A percentile compares a stretch with the other conserved stretches of the same genome.
phyloP scores from a whole-genome alignment of 2,329 filamentous ascomycete genomes.

The Dactylellina leptospora region DNA sequence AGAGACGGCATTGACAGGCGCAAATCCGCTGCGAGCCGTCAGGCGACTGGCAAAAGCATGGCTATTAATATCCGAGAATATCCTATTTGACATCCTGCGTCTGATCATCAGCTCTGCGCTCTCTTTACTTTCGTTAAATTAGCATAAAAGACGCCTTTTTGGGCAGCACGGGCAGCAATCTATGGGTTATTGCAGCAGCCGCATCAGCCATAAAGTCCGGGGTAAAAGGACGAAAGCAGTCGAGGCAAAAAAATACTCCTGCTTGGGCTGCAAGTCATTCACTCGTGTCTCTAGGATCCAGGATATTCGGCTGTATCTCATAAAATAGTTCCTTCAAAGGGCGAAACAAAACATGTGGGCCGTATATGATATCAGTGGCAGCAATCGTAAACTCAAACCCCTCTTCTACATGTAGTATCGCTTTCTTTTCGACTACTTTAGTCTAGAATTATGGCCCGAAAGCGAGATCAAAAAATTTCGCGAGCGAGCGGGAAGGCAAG shows the following conservation, averaged over 20 bases:
- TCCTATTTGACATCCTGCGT: neutral
- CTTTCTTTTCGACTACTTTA: neutral
- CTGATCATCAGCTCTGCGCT: neutral
- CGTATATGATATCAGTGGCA: conserved; percentile 15
- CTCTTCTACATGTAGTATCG: neutral
- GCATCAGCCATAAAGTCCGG: conserved; percentile 41
- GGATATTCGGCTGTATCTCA: conserved; percentile 28
- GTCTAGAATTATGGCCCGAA: conserved; percentile 8
- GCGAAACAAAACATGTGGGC: neutral
- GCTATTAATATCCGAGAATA: conserved; percentile 31
- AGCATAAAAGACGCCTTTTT: conserved; percentile 22
- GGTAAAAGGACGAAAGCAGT: conserved; percentile 11
- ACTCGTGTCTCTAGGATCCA: conserved; percentile 45
- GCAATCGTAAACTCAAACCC: neutral
- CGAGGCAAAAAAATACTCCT: neutral
- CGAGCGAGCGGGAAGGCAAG: conserved; percentile 37
- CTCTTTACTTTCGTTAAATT: conserved; percentile 27
- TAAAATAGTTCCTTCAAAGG: neutral
- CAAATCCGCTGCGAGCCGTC: conserved; percentile 3
- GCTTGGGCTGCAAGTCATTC: conserved; percentile 49
- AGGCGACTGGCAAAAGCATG: neutral
- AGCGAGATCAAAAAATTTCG: no score
- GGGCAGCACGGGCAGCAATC: neutral
- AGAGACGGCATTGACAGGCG: neutral
- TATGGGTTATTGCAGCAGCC: conserved; percentile 2